Conservation (phyloP, 805 yeast species). For the Blastobotrys attinorum region DNA sequence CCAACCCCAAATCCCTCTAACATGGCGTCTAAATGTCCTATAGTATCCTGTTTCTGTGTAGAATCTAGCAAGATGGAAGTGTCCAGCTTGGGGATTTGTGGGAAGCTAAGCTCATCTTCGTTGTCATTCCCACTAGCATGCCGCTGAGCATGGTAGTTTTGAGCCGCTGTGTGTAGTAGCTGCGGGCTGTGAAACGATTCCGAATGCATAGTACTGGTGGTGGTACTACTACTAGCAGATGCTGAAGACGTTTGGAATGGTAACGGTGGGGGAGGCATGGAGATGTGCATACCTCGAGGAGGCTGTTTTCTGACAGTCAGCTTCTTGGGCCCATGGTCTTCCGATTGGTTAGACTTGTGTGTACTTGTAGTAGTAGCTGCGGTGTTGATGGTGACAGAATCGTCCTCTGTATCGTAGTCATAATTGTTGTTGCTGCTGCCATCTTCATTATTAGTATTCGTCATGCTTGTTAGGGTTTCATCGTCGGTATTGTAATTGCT, state of each 20-base stretch:
- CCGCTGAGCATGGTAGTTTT: not conserved
- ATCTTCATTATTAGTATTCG: not conserved
- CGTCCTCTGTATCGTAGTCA: slow-evolving; percentile 28
- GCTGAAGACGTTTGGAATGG: slow-evolving; percentile 3
- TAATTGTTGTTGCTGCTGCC: not conserved
- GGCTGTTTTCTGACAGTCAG: slow-evolving; percentile 2
- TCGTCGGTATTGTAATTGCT: too few species aligned
- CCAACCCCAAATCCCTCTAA: slow-evolving; percentile 25
- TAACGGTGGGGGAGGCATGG: slow-evolving; percentile 10
- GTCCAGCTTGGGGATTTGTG: slow-evolving; percentile 28
- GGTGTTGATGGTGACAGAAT: slow-evolving; percentile 21
- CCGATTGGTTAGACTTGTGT: slow-evolving; percentile 24
- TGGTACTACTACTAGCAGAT: not conserved
- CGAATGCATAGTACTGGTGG: not conserved
- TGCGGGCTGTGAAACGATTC: not conserved
- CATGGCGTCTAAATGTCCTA: slow-evolving; percentile 27
- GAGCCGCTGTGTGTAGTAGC: not conserved
- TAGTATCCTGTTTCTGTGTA: slow-evolving; percentile 28
- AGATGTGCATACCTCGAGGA: slow-evolving; percentile 3
- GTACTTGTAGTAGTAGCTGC: slow-evolving; percentile 19
- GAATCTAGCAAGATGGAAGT: slow-evolving; percentile 30
- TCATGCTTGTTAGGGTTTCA: not conserved
- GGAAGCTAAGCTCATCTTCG: slow-evolving; percentile 8
- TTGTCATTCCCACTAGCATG: not conserved
- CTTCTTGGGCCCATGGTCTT: too few species aligned